Base-by-base conservation (phyloP, 2,329 filamentous ascomycete genomes). In the Coniochaeta hoffmannii region DNA sequence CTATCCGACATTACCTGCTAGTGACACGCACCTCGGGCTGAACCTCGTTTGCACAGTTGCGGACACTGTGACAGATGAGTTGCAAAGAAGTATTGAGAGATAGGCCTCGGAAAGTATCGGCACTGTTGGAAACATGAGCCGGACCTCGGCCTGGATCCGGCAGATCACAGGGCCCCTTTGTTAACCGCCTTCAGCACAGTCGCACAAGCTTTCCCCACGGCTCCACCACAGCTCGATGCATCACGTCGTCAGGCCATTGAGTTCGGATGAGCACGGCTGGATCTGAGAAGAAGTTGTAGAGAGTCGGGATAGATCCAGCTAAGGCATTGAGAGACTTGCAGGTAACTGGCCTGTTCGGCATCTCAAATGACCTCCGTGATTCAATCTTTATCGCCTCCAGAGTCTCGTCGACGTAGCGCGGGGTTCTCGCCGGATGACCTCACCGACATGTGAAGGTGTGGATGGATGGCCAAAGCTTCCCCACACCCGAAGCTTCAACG, bases 81-180 rank as follows among this genome's bases (percentile, higher is more conserved):
- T n/a, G n/a, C n/a, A n/a, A n/a, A n/a, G n/a, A n/a, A n/a, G n/a
- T n/a, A n/a, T n/a, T n/a, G n/a, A n/a, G n/a, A n/a, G n/a, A n/a
- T n/a, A n/a, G 49, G 31, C 49, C 28, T 55, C 57, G 57, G 57
- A 58, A 58, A 58, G 54, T 53, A 26, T 58, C 57, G 57, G 57
- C 53, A 56, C 14, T n/a, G 52, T 44, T 26, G 41, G 30, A 7
- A 46, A 17, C n/a, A 46, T 8, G 49, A 51, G 49, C 26, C 31
- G 49, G 49, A 61, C 64, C 64, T 65, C 64, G 64, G 64, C 64
- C 55, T 63, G 58, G 52, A 19, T 41, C 57, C 63, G 63, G 63
- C 56, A 63, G 59, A 63, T 59, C 63, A 61, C 61, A 64, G 60
- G 54, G 61, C 28, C 35, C 28, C 44, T 57, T 28, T 30, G 30